Percentiles rank a stretch among this genome's conserved stretches.
Conservation (phyloP, 176 grass and related monocot species). For the Triticum aestivum region DNA sequence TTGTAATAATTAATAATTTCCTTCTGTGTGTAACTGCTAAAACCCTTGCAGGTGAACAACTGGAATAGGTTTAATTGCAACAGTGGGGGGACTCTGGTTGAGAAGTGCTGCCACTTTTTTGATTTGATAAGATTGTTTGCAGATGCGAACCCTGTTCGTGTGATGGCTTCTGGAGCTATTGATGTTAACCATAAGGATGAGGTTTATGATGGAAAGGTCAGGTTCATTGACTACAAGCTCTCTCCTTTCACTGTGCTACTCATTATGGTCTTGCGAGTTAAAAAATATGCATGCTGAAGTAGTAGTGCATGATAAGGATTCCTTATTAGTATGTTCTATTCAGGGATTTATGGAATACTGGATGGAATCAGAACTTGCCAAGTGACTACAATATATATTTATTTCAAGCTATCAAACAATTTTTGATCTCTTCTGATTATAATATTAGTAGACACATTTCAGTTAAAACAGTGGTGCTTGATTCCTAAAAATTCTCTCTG, state of each 20-base stretch:
- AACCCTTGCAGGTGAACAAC: constrained; percentile 71
- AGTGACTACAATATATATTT: neutral
- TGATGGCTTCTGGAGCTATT: constrained; percentile 95
- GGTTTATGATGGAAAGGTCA: constrained; percentile 86
- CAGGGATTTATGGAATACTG: neutral
- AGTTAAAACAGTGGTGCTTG: neutral
- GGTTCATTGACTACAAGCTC: constrained; percentile 17
- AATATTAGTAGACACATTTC: neutral
- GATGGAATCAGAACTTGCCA: neutral
- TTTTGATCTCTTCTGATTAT: neutral
- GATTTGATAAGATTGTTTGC: constrained; percentile 91
- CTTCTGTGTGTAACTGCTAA: constrained; percentile 26
- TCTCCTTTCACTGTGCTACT: neutral
- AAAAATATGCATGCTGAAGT: neutral
- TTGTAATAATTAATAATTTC: neutral
- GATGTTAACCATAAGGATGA: constrained; percentile 97
- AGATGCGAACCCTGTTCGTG: constrained; percentile 80
- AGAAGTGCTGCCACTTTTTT: constrained; percentile 98
- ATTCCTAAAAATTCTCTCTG: neutral
- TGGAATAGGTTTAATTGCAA: constrained; percentile 98
- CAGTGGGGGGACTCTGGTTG: constrained; percentile 86
- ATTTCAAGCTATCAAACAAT: neutral
- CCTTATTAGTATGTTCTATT: neutral
- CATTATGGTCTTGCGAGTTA: neutral
- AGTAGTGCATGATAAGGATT: neutral